These are phyloP conservation scores for Blastobotrys apis DNA, from an alignment of 1,139 yeast genomes.

Conservation along the genomic window DNA sequence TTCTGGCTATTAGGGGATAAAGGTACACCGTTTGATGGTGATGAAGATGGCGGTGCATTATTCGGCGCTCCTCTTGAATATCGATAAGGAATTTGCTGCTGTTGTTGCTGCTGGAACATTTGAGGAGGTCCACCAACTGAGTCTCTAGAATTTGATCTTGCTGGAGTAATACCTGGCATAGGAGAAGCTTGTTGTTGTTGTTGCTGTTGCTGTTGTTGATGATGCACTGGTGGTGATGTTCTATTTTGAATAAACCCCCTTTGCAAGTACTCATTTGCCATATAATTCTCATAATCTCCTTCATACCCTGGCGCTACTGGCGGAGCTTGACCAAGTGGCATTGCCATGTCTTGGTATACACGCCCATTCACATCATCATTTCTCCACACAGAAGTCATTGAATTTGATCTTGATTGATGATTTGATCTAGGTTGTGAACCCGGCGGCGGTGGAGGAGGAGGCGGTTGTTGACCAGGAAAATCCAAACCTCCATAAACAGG, in stretches of 20 bases:
- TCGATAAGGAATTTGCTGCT: not conserved
- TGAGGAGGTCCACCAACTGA: not conserved
- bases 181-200: too few species aligned
- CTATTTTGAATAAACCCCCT: constrained; percentile 8
- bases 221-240: constrained; percentile 8
- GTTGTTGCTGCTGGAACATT: constrained; percentile 5
- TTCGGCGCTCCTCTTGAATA: not conserved
- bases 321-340: not conserved
- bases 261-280: constrained; percentile 6
- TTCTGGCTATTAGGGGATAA: too few species aligned
- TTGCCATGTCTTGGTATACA: not conserved
- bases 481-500: constrained; percentile 17
- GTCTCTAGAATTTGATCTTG: constrained; percentile 8
- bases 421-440: constrained; percentile 7
- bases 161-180: constrained; percentile 1
- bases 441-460: constrained; percentile 1
- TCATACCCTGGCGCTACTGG: not conserved
- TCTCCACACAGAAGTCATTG: constrained; percentile 24
- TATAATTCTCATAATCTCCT: not conserved
- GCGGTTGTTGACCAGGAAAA: constrained; percentile 3
- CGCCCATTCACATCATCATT: not conserved
- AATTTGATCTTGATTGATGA: constrained; percentile 23
- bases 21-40: not conserved
- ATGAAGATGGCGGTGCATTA: constrained; percentile 1
- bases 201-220: too few species aligned